phyloP scores from a whole-genome alignment of 768 basidiomycete species.

The Tulasnella sp. region DNA sequence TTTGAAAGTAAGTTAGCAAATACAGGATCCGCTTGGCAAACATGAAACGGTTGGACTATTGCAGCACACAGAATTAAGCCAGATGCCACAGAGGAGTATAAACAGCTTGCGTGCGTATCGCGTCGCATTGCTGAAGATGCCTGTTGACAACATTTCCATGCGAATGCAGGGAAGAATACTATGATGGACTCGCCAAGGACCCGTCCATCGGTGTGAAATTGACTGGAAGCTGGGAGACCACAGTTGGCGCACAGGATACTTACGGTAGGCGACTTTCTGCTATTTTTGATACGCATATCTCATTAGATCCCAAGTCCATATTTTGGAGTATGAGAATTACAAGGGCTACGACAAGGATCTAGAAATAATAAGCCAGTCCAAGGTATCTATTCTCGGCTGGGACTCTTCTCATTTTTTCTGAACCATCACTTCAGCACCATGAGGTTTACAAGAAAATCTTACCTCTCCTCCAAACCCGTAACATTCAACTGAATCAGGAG shows the following conservation, averaged over 20 bases:
- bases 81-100: constrained; percentile 67
- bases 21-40: background rate
- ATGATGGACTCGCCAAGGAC: constrained; percentile 64
- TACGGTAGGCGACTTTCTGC: constrained; percentile 46
- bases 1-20: constrained; percentile 54
- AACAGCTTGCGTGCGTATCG: constrained; percentile 62
- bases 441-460: constrained; percentile 46
- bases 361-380: constrained; percentile 45
- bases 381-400: constrained; percentile 34
- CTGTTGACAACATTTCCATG: constrained; percentile 14
- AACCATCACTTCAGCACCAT: background rate
- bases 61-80: constrained; percentile 81
- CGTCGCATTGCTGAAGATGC: background rate
- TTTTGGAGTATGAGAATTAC: constrained; percentile 91
- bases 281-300: background rate
- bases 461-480: constrained; percentile 59
- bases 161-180: constrained; percentile 59
- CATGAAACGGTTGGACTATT: constrained; percentile 14
- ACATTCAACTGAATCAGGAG: constrained; percentile 75
- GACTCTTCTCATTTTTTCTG: background rate
- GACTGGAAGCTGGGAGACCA: constrained; percentile 85
- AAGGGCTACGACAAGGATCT: constrained; percentile 72
- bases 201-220: constrained; percentile 67
- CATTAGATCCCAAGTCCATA: constrained; percentile 34
- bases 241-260: constrained; percentile 80